phyloP scores from a whole-genome alignment of 305 asterid species.

The Solanum hybrid region DNA sequence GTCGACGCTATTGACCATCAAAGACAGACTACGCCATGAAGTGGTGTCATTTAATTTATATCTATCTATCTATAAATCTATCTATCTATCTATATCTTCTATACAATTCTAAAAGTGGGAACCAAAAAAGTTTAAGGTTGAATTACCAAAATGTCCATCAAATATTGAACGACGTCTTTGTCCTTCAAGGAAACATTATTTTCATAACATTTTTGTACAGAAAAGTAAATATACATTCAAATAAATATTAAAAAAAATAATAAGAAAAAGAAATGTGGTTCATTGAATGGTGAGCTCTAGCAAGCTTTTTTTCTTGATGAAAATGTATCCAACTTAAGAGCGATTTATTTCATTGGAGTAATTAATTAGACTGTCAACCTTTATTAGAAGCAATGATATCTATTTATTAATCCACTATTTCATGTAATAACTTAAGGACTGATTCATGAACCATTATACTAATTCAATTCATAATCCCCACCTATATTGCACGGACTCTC shows the following conservation, averaged over 20 bases:
- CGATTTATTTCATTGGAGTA: not conserved
- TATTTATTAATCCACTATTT: not conserved
- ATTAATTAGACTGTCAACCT: not conserved
- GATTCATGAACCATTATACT: not conserved
- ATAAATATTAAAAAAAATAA: not conserved
- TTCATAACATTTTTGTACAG: not conserved
- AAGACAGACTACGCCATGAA: not conserved
- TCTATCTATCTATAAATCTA: no score
- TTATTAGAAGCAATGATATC: not conserved
- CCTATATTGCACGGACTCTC: not conserved
- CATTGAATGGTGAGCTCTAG: not conserved
- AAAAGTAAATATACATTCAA: not conserved
- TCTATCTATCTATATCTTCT: no score
- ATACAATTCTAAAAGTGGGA: no score
- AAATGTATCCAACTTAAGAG: not conserved
- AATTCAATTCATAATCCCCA: not conserved
- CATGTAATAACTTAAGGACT: not conserved
- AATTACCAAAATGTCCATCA: not conserved
- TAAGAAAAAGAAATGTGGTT: not conserved
- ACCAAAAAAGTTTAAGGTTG: not conserved
- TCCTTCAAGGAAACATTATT: not conserved
- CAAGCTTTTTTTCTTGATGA: not conserved
- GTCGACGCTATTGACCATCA: not conserved
- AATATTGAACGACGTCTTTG: not conserved
- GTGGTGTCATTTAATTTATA: not conserved